Evolutionary conservation across 306 rosid genomes (phyloP).

Genomic region (Begonia fuchsioides): DNA sequence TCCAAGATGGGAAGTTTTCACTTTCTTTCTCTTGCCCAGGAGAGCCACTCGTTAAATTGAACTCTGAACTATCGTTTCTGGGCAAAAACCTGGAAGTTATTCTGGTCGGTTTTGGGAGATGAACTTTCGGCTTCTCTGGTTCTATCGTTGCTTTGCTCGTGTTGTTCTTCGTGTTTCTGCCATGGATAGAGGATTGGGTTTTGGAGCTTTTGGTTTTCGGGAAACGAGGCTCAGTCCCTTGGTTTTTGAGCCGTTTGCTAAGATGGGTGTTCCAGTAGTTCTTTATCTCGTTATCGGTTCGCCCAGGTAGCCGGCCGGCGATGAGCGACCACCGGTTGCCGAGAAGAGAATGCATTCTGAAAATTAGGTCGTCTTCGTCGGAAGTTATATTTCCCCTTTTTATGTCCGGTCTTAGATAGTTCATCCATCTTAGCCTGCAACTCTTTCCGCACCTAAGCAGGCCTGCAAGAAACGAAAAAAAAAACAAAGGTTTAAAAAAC

Average conservation of each 20-base stretch:
- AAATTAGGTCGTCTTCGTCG: conserved; percentile 57
- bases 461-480: conserved; percentile 18
- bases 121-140: neutral
- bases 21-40: conserved; percentile 1
- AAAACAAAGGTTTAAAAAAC: neutral
- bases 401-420: conserved; percentile 54
- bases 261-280: conserved; percentile 67
- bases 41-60: neutral
- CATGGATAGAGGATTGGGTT: too few species aligned
- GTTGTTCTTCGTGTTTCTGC: neutral
- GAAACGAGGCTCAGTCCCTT: neutral
- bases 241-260: conserved; percentile 15
- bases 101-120: neutral
- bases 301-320: conserved; percentile 58
- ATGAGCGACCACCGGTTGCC: conserved; percentile 83
- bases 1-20: neutral
- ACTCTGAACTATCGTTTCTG: neutral
- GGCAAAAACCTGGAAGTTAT: neutral
- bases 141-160: neutral
- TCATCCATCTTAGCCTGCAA: conserved; percentile 69
- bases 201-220: too few species aligned
- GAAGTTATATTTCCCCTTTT: conserved; percentile 65
- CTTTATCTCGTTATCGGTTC: conserved; percentile 74
- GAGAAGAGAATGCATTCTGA: conserved; percentile 54
- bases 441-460: conserved; percentile 72